Evolutionary conservation across 495 filamentous ascomycete genomes (phyloP), one percentile per base, ranked within the genome.

Genomic region (Aspergillus cavernicola): DNA sequence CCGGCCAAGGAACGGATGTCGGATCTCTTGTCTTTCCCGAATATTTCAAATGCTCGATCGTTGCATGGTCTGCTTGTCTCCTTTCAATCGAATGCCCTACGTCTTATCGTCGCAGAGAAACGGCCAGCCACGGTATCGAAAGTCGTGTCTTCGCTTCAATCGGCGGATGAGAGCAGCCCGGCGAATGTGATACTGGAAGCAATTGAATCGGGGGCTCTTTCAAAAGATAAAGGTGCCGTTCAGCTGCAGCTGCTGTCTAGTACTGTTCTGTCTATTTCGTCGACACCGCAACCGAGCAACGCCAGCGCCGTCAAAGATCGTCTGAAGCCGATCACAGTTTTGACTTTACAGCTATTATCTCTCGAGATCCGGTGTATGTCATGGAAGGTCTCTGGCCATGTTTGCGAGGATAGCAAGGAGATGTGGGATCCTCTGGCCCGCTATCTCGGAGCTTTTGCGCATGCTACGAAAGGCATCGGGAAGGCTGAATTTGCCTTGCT

Each of bases 161-260:
- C 80, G 0, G 70, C 71, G 0, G 73, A 77, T 15, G 49, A 64
- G 7, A 81, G 78, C 18, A 90, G 88, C n/a, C 89, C 88, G 1
- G 75, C 77, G 8, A 82, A 80, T 33, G 66, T 93, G 2, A 78
- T 92, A 13, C 44, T 80, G 15, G 52, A 67, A 2, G 78, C 80
- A 15, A 68, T 81, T 1, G 73, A 81, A 51, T 39, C 56, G 8
- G 56, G 74, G 61, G 42, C 58, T 12, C 63, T 77, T 6, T 68
- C 80, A 13, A 61, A 66, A 15, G 78, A 73, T 11, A 93, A 88
- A 65, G 77, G 79, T 35, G 80, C 83, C 4, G 74, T 81, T 9
- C 86, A 92, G 56, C 68, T 95, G 11, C 87, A 95, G 47, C 70
- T 75, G 0, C 61, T 92, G 3, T 81, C 88, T 0, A 87, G 89